These are phyloP conservation scores for Nepenthes gracilis DNA, from an alignment of 148 eudicot species.

Conservation along the genomic window DNA sequence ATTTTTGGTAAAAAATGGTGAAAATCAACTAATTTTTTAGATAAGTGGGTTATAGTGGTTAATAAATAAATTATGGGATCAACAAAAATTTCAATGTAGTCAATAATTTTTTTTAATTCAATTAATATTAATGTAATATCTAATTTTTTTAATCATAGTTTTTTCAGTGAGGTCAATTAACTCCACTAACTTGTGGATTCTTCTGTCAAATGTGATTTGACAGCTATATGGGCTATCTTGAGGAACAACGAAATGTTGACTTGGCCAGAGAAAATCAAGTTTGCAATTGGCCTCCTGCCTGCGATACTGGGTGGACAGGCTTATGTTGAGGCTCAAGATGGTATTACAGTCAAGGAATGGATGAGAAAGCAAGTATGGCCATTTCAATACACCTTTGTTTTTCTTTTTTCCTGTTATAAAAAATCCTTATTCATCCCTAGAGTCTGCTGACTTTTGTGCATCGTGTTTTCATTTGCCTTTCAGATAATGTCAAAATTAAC, in stretches of 20 bases:
- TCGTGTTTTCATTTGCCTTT: conserved; percentile 1
- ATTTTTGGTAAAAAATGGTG: too few species aligned
- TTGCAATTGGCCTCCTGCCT: conserved; percentile 95
- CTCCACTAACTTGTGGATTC: too few species aligned
- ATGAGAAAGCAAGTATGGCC: conserved; percentile 86
- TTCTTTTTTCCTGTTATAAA: background rate
- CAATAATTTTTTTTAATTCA: too few species aligned
- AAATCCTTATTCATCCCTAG: background rate
- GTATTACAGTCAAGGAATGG: conserved; percentile 87
- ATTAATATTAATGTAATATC: too few species aligned
- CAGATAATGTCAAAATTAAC: background rate
- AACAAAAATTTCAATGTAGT: too few species aligned
- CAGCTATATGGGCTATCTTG: conserved; percentile 93
- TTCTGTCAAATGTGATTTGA: background rate
- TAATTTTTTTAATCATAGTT: too few species aligned
- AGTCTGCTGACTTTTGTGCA: background rate
- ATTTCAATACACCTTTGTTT: background rate
- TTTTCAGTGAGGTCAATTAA: too few species aligned
- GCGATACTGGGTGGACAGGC: conserved; percentile 90
- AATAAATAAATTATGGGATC: too few species aligned
- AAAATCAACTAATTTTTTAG: too few species aligned
- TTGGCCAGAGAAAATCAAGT: conserved; percentile 97
- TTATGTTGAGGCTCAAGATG: conserved; percentile 98
- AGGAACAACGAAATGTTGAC: conserved; percentile 97
- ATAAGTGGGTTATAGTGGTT: too few species aligned